A percentile compares a stretch with the other conserved stretches of the same genome.
Evolutionary conservation across 257 asterid species (phyloP).

Genomic region (Vinca minor): DNA sequence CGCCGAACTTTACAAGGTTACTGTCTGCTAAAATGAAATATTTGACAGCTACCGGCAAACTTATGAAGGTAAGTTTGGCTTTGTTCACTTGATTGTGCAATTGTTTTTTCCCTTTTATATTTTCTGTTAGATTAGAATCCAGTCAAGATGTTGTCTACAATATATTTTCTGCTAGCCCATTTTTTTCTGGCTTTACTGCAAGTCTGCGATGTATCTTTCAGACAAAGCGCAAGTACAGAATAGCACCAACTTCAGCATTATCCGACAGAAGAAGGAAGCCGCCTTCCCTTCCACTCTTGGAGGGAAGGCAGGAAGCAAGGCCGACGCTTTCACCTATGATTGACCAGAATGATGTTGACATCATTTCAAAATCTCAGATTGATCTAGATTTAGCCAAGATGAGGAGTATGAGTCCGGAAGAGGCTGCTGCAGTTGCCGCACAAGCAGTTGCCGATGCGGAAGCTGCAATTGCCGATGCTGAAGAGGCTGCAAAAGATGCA

Average conservation of each 20-base stretch:
- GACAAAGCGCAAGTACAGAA: constrained; percentile 69
- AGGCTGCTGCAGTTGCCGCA: constrained; percentile 93
- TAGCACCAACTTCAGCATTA: constrained; percentile 41
- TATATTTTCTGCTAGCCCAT: not conserved
- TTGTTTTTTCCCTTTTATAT: not conserved
- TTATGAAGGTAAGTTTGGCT: constrained; percentile 49
- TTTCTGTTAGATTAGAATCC: not conserved
- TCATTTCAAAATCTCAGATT: constrained; percentile 45
- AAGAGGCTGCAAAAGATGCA: constrained; percentile 85
- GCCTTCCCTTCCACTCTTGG: constrained; percentile 32
- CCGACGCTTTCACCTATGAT: constrained; percentile 36
- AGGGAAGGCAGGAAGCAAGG: constrained; percentile 51
- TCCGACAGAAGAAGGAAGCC: constrained; percentile 49
- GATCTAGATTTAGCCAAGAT: constrained; percentile 63
- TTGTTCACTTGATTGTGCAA: constrained; percentile 7
- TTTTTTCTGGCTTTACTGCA: not conserved
- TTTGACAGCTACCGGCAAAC: constrained; percentile 73
- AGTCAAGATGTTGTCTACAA: not conserved
- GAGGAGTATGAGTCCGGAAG: constrained; percentile 67
- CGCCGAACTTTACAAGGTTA: constrained; percentile 82
- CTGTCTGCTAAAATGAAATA: constrained; percentile 77
- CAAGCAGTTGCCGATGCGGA: constrained; percentile 96
- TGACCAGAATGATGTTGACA: constrained; percentile 36
- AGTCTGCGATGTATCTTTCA: constrained; percentile 16
- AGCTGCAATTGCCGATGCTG: constrained; percentile 93